Evolutionary conservation across 2,329 filamentous ascomycete genomes (phyloP).

Genomic region (Saccharata proteae): DNA sequence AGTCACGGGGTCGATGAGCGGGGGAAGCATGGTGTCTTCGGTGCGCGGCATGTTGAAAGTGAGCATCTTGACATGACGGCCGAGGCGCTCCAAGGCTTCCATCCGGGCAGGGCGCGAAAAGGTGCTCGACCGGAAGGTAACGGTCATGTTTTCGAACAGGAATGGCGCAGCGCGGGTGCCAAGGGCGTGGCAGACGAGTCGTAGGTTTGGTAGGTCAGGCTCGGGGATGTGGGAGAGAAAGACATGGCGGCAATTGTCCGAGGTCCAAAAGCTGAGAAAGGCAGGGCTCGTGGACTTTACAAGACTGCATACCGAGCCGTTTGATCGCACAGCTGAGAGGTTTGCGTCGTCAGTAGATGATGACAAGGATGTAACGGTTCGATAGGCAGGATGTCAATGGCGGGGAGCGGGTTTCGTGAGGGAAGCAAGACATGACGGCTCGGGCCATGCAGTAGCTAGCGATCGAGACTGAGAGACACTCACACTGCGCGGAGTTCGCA

Average conservation of each 20-base stretch:
- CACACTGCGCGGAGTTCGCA: slow-evolving; percentile 13
- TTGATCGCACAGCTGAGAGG: slow-evolving; percentile 29
- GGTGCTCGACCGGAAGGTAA: slow-evolving; percentile 61
- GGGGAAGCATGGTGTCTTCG: slow-evolving; percentile 68
- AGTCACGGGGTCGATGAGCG: slow-evolving; percentile 65
- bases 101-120: slow-evolving; percentile 65
- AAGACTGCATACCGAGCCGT: slow-evolving; percentile 36
- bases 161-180: slow-evolving; percentile 56
- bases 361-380: not conserved
- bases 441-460: slow-evolving; percentile 12
- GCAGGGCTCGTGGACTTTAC: slow-evolving; percentile 36
- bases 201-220: slow-evolving; percentile 37
- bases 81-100: slow-evolving; percentile 64
- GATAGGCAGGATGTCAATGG: not conserved
- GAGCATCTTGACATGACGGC: slow-evolving; percentile 65
- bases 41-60: slow-evolving; percentile 68
- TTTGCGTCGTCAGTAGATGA: slow-evolving; percentile 16
- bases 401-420: slow-evolving; percentile 9
- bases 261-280: slow-evolving; percentile 39
- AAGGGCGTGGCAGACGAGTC: slow-evolving; percentile 57
- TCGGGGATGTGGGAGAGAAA: slow-evolving; percentile 30
- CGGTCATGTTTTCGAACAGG: slow-evolving; percentile 55
- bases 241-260: slow-evolving; percentile 33
- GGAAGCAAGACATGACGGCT: slow-evolving; percentile 5
- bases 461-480: slow-evolving; percentile 8